phyloP scores from a whole-genome alignment of 257 asterid species.

The Jaltomata sinuosa region DNA sequence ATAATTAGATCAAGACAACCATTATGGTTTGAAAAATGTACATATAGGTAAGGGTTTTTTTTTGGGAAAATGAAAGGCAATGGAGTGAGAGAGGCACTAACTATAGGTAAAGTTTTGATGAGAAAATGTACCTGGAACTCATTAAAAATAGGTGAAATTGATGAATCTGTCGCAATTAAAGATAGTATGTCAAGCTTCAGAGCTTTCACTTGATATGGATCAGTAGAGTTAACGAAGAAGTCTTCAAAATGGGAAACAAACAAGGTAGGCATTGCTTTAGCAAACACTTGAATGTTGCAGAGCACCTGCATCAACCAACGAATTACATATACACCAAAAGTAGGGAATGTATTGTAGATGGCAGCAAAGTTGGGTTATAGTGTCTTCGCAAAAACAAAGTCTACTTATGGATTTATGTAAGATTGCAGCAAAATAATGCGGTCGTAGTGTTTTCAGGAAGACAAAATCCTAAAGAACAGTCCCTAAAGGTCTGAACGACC shows the following conservation, averaged over 20 bases:
- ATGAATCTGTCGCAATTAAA: slow-evolving; percentile 58
- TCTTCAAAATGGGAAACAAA: slow-evolving; percentile 79
- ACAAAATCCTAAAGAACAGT: not conserved
- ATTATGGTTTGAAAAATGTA: not conserved
- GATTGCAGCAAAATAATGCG: not conserved
- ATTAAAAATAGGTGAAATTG: slow-evolving; percentile 66
- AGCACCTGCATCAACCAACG: slow-evolving; percentile 55
- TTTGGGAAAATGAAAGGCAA: no score
- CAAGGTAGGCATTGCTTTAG: slow-evolving; percentile 76
- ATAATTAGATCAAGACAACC: not conserved
- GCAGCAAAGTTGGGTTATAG: not conserved
- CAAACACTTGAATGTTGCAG: slow-evolving; percentile 88
- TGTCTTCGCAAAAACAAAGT: not conserved
- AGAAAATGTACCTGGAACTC: slow-evolving; percentile 77
- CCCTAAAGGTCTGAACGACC: not conserved
- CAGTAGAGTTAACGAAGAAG: slow-evolving; percentile 68
- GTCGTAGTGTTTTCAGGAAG: not conserved
- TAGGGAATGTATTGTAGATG: not conserved
- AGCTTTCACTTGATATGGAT: slow-evolving; percentile 70
- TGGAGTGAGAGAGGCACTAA: no score
- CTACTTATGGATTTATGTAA: not conserved
- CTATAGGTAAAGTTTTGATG: not conserved
- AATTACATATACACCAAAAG: not conserved
- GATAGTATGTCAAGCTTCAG: slow-evolving; percentile 94
- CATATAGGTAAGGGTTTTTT: no score